phyloP scores from a whole-genome alignment of 1,284 basidiomycete species.

The Gymnopus androsaceus region DNA sequence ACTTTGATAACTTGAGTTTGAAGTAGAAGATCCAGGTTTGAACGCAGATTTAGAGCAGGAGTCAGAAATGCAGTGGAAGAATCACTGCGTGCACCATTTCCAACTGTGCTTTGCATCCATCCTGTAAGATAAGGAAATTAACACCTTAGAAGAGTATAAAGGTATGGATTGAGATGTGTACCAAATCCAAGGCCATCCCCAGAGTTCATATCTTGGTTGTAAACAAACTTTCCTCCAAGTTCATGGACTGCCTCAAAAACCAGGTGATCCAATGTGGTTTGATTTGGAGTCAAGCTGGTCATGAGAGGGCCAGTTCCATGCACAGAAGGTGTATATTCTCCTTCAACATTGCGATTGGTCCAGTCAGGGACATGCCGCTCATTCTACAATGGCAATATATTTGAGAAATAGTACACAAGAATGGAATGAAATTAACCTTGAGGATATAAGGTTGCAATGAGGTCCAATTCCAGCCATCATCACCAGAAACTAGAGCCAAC shows the following conservation, averaged over 20 bases:
- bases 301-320: conserved; percentile 36
- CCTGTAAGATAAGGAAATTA: too few species aligned
- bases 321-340: conserved; percentile 29
- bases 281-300: conserved; percentile 35
- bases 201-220: conserved; percentile 39
- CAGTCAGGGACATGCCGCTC: conserved; percentile 30
- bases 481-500: conserved; percentile 22
- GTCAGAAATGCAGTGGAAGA: too few species aligned
- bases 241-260: conserved; percentile 35
- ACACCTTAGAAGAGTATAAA: conserved; percentile 33
- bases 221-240: conserved; percentile 35
- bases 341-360: conserved; percentile 32
- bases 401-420: too few species aligned
- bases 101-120: too few species aligned
- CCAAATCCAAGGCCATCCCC: too few species aligned
- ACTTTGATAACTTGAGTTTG: too few species aligned
- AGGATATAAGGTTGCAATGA: conserved; percentile 20
- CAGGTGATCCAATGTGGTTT: conserved; percentile 31
- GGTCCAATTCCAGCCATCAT: conserved; percentile 26
- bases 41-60: too few species aligned
- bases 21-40: too few species aligned
- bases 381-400: conserved; percentile 20
- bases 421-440: conserved; percentile 19
- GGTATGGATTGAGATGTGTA: conserved; percentile 35
- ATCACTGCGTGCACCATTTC: too few species aligned